Evolutionary conservation across 2,329 filamentous ascomycete genomes (phyloP).

Genomic region (Ophiostoma australiae): DNA sequence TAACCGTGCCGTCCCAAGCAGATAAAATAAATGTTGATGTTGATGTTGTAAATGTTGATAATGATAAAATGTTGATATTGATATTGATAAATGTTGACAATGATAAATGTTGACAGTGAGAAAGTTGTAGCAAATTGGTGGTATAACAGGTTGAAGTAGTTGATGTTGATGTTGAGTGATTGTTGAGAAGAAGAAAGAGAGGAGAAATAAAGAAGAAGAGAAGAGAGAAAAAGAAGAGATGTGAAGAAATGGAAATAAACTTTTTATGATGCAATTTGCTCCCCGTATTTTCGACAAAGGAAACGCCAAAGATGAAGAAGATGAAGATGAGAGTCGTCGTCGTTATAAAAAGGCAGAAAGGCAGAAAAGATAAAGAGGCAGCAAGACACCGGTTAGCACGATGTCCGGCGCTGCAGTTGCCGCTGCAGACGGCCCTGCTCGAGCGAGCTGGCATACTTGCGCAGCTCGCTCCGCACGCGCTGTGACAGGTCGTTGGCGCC

Average conservation of each 20-base stretch:
- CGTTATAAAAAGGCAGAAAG: constrained; percentile 7
- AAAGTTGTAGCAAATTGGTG: background rate
- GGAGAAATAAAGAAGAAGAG: background rate
- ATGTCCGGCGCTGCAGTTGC: constrained; percentile 55
- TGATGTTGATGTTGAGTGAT: background rate
- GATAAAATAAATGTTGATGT: background rate
- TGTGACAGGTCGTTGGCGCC: constrained; percentile 56
- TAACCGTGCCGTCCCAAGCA: constrained; percentile 9
- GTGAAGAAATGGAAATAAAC: background rate
- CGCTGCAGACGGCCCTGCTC: constrained; percentile 68
- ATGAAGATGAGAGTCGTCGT: constrained; percentile 3
- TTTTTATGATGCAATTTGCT: constrained; percentile 6
- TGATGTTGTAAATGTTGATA: background rate
- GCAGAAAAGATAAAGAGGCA: background rate
- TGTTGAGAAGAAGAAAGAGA: background rate
- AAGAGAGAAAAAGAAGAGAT: background rate
- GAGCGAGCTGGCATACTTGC: constrained; percentile 82
- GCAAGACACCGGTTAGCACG: constrained; percentile 39
- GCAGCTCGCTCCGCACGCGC: constrained; percentile 71
- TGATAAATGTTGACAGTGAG: background rate
- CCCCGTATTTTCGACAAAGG: constrained; percentile 2
- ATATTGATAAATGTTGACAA: background rate
- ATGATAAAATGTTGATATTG: background rate
- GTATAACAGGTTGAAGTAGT: background rate
- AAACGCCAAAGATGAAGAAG: constrained; percentile 14